Base-by-base conservation (phyloP, 2,329 filamentous ascomycete species). In the Xylariaceae sp. region DNA sequence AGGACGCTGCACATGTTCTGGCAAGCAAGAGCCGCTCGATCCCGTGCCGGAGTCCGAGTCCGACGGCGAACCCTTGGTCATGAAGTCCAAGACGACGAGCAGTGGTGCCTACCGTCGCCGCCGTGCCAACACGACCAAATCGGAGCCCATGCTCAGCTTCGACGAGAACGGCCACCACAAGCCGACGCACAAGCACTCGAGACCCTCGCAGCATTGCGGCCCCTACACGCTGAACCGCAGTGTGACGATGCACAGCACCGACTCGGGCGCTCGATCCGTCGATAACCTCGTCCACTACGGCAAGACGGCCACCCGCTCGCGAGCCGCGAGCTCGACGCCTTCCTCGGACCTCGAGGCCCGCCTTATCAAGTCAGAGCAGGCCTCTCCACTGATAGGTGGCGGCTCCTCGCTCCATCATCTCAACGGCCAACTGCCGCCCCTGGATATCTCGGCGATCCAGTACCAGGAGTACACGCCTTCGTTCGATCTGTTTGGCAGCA, bases 141-240 rank as follows among this genome's bases (percentile, higher is more conserved):
- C 84, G 4, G 85, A 88, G 62, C 80, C 77, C 56, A 73, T 80
- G 60, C 73, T 87, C 57, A 79, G 79, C 52, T 83, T 86, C 65
- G 85, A 88, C 68, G 80, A 85, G 65, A 81, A 86, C 67, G 84
- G 84, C 54, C 82, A 87, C 67, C 84, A 85, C 75, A 87, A 84
- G 68, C 81, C 84, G 13, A 76, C 80, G 10, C 79, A 83, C 70
- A 86, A 85, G 74, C 82, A 82, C 72, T 78, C 80, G 67, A 83
- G 83, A 64, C 79, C 80, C 37, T 80, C 83, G 35, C 83, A 86
- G 65, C 86, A 86, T 71, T 81, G 78, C 65, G 82, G 82, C 37
- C 84, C 85, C 17, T 88, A 88, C 65, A 80, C 81, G 60, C 77
- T 86, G 48, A 81, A 76, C 68, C 80, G 83, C 59, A 81, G 81